Evolutionary conservation across 2,329 filamentous ascomycete genomes (phyloP), one percentile per base, ranked within the genome.

Genomic region (Exophiala sideris): DNA sequence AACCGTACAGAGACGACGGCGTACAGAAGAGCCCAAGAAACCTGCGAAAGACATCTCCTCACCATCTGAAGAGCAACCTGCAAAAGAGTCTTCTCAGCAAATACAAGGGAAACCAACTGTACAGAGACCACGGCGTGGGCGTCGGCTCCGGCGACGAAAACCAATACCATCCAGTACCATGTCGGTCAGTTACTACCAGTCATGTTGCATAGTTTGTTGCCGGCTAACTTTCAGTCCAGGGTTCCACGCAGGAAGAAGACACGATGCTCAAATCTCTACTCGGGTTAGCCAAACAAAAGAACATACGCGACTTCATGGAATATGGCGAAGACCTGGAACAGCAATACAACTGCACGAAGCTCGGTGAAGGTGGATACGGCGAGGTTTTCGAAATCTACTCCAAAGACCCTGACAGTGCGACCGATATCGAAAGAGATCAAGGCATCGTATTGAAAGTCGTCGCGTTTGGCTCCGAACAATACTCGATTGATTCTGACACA

Each of bases 281-380:
- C 7, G 52, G 62, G 8, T 55, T 65, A 34, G 35, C 59, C 6
- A n/a, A 54, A 29, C 41, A 42, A 21, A 5, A 51, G 24, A 29
- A 29, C 14, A 54, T 59, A 35, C 42, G 38, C 47, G 61, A 48
- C 60, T 66, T 60, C 52, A 55, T 41, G 44, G 51, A 33, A 32
- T 63, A 54, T 39, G 58, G 48, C 35, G 59, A 41, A 33, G 62
- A 36, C 49, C 58, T 61, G 53, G 62, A 56, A 44, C 51, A 56
- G 45, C 56, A 73, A 53, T 79, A 79, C 58, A 65, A 74, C 35
- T 74, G 86, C 38, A 71, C 73, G 7, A 87, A 87, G 61, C 79
- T 87, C 34, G 83, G 82, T 7, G 83, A 87, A 66, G 84, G 84
- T 1, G 84, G 82, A 1, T 87, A 84, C 63, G 82, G 81, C 50